Base-by-base conservation (phyloP, 345 rosid species). In the Acer campestre region DNA sequence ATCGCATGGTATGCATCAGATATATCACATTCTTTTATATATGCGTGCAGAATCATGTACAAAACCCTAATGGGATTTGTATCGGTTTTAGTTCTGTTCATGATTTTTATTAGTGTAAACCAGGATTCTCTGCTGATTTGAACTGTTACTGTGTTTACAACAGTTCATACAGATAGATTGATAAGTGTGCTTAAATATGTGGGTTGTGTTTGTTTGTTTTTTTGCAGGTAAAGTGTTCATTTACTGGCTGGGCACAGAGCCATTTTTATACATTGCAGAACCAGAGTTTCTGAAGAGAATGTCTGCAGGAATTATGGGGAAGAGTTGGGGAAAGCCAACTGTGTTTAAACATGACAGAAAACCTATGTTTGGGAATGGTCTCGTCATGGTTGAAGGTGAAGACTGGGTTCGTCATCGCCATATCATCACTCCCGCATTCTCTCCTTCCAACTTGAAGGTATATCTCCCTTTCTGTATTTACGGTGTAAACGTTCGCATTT, bases 221-320 rank as follows among this genome's bases (percentile, higher is more conserved):
- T 61, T 61, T 72, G 82, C 91, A 94, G 99, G 99, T 80, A 96
- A 92, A 82, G 91, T 92, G 80, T 94, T 96, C 85, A 75, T 87
- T 10, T 96, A 94, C 85, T 96, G 99, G 99, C 81, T 94, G 35
- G 99, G 99, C 6, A 90, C 91, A 49, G 98, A 92, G 87, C 99
- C 99, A 10, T 94, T 96, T 82, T 75, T 96, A 75, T 91, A 92
- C 75, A 85, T 96, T 5, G 98, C 98, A 22, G 98, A 96, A 14
- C 95, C 98, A 0, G 97, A 89, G 76, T 96, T 96, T 78, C 88
- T 96, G 17, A 94, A 87, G 75, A 84, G 70, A 56, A 86, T 96
- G 91, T 85, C 97, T 13, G 69, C 82, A 13, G 98, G 99, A 13
- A 90, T 96, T 7, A 67, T 88, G 91, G 99, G 98, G 13, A 96